Conservation (phyloP, 1,139 yeast species). For the Pichia kudriavzevii region DNA sequence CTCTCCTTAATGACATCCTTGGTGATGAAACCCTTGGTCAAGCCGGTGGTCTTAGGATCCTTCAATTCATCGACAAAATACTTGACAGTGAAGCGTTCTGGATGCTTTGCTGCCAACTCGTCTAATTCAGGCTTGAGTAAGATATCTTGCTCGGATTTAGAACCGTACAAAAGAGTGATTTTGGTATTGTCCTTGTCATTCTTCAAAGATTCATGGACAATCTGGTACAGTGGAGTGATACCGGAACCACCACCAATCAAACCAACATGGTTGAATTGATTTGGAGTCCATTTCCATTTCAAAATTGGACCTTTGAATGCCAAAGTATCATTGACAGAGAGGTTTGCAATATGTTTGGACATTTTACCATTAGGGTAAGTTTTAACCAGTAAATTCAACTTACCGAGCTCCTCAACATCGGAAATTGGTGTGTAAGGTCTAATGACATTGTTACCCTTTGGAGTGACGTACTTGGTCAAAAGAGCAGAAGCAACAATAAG, state of each 20-base stretch:
- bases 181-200: slow-evolving; percentile 83
- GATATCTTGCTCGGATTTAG: slow-evolving; percentile 67
- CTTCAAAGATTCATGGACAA: slow-evolving; percentile 59
- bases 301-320: slow-evolving; percentile 91
- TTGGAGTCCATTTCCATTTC: slow-evolving; percentile 90
- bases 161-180: slow-evolving; percentile 74
- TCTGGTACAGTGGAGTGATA: slow-evolving; percentile 89
- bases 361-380: slow-evolving; percentile 79
- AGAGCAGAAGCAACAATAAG: slow-evolving; percentile 74
- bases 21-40: slow-evolving; percentile 53
- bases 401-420: slow-evolving; percentile 62
- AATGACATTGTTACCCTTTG: slow-evolving; percentile 80
- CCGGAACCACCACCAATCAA: slow-evolving; percentile 96
- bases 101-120: slow-evolving; percentile 49
- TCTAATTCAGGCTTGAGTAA: slow-evolving; percentile 74
- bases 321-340: slow-evolving; percentile 74
- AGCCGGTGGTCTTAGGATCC: slow-evolving; percentile 25
- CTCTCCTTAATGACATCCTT: slow-evolving; percentile 51
- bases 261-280: slow-evolving; percentile 70
- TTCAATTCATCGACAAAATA: slow-evolving; percentile 70
- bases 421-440: slow-evolving; percentile 96
- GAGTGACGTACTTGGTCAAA: slow-evolving; percentile 72
- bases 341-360: slow-evolving; percentile 63
- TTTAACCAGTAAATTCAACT: slow-evolving; percentile 76
- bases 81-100: slow-evolving; percentile 67